Evolutionary conservation across 2,329 filamentous ascomycete genomes (phyloP), one percentile per base, ranked within the genome.

Genomic region (Lasiodiplodia gonubiensis): DNA sequence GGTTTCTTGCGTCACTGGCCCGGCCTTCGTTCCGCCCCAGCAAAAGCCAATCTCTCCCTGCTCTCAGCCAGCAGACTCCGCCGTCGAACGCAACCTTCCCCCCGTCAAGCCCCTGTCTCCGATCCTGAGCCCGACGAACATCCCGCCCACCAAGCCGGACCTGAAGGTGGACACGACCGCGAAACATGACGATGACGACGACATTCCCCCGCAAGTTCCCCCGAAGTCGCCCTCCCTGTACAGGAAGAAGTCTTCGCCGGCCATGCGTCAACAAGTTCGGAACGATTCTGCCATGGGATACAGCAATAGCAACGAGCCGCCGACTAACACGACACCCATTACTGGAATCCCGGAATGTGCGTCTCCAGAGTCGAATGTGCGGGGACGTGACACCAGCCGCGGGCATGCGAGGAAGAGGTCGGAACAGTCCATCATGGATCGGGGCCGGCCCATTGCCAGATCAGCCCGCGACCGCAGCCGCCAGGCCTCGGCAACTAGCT

Each of bases 391-490:
- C 42, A 37, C 33, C 42, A 48, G n/a, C n/a, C 54, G 54, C 18
- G 55, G 54, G 25, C 65, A 61, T 23, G 46, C 18, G 7, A 48
- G 54, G 48, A 67, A 60, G 54, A 60, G 74, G 70, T 80, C 78
- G 14, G 78, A 79, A 33, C 76, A 75, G 11, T 79, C 76, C 2
- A 73, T 79, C 55, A 77, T 79, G 71, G 78, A 79, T 55, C 74
- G 78, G 59, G 78, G 78, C 30, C 72, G 78, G 37, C 77, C 77
- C n/a, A 70, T 75, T 42, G 71, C 74, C 60, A 73, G 74, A 42
- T 70, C 66, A 25, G 27, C 51, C 35, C 48, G 33, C n/a, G 49
- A 63, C 5, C 57, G 42, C 21, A 65, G 71, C 21, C 74, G 72
- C 60, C 78, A 78, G 69, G 75, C 73, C 37, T 71, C 75, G 57